phyloP scores from a whole-genome alignment of 208 protist species.

The Naegleria lovaniensis region DNA sequence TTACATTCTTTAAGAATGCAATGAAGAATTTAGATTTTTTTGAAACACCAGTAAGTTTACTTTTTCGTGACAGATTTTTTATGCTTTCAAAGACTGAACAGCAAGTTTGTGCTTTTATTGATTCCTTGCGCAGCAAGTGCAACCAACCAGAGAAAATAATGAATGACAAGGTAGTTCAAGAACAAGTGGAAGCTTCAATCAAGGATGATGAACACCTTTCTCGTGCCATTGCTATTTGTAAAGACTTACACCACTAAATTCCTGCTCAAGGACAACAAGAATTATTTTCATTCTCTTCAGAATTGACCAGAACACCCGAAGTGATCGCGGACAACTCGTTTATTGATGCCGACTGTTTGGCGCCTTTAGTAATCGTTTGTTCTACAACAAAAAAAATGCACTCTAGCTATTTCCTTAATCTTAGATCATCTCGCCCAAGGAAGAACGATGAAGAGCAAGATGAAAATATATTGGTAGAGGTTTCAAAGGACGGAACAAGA shows the following conservation, averaged over 20 bases:
- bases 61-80: too few species aligned
- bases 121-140: neutral
- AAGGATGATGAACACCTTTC: too few species aligned
- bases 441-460: neutral
- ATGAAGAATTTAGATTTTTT: neutral
- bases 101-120: neutral
- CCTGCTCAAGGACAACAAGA: too few species aligned
- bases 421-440: neutral
- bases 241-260: too few species aligned
- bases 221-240: too few species aligned
- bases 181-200: neutral
- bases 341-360: too few species aligned
- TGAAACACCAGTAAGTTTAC: neutral
- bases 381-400: neutral
- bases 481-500: neutral
- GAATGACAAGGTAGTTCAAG: neutral
- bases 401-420: neutral
- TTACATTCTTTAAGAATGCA: neutral
- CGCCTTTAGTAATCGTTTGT: neutral
- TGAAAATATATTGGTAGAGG: neutral
- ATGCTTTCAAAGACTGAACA: neutral
- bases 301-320: too few species aligned
- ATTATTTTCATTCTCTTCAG: too few species aligned
- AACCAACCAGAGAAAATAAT: neutral
- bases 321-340: too few species aligned